Evolutionary conservation across 2,329 filamentous ascomycete genomes (phyloP), one percentile per base, ranked within the genome.

Genomic region (Aspergillus alliaceus): DNA sequence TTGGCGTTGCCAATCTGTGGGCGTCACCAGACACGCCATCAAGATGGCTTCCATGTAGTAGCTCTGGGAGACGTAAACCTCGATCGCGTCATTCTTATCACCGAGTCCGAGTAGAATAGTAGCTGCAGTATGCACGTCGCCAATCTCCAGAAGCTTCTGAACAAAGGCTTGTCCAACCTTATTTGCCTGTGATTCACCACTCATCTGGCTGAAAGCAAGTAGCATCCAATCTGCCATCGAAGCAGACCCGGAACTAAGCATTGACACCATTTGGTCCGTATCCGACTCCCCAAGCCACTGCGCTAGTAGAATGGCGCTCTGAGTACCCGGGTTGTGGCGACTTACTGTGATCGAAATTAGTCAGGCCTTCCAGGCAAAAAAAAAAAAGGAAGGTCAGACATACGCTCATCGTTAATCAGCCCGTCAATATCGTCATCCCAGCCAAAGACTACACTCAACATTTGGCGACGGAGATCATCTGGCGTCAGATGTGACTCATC

Each of bases 161-260:
- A 96, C 91, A 65, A 96, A 96, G 3, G 91, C 88, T 57, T 93
- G 89, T 1, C 91, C 92, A 15, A 98, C 86, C 72, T 96, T 96
- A 71, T 96, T 93, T 67, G 96, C 90, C 1, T 91, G 91, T 35
- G 86, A 82, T 59, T 86, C 81, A 2, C 86, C 84, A 51, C 90
- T 91, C 75, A 98, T 96, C 39, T 91, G 90, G 69, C 91, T 96
- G 51, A 99, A 77, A 11, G 95, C 93, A 34, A 99, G 79, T 57
- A 98, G 78, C 91, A 99, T 97, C 95, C 95, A 99, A 74, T 98
- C 95, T 0, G 91, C 90, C 2, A 90, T 91, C 9, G 91, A 93
- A 84, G 95, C 93, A n/a, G 90, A 89, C 64, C 93, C 87, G 0
- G 91, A 89, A 42, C 86, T 79, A 35, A 87, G 77, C 79, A 88